Base-by-base conservation (phyloP, 2,329 filamentous ascomycete genomes). In the Chrysoporthe austroafricana region DNA sequence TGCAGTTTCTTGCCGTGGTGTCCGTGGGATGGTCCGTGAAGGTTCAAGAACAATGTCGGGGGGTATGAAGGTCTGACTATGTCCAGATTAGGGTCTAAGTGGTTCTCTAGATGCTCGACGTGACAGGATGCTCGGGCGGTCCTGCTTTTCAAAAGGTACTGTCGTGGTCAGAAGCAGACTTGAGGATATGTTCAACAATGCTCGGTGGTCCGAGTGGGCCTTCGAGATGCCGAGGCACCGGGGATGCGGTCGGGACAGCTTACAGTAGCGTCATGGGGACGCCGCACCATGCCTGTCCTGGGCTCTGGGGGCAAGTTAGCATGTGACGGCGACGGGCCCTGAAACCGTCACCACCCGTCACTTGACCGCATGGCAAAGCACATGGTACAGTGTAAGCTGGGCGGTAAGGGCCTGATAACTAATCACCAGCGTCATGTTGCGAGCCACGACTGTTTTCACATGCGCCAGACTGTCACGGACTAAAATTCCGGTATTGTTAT, bases 201-300 rank as follows among this genome's bases (percentile, higher is more conserved):
- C 14, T 21, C 32, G 32, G 54, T 57, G 54, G 18, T 36, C 32
- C 42, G 14, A 42, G 57, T 60, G 57, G 57, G 36, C 57, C 57
- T 60, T 43, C 21, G 57, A 60, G 57, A 43, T 60, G 21, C 57
- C 57, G 57, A 60, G 57, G 57, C 57, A 60, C 57, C 36, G 39
- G 57, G 42, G 36, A 43, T 60, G 34, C 34, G 57, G 57, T 42
- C 57, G 39, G 39, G 57, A 26, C 57, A 60, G 42, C n/a, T 26
- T 26, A 26, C 26, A 26, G 26, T 26, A 16, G 50, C 50, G 50
- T 54, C 50, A 54, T 54, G 32, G 26, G 50, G 9, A 32, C 14
- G 2, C 11, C 14, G n/a, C 26, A 7, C 44, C 18, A 48, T 39
- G 36, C 9, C 36, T 39, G 36, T 39, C 36, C 36, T 7, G 36